phyloP scores from a whole-genome alignment of 2,329 filamentous ascomycete species.

The Pseudogymnoascus sp. region DNA sequence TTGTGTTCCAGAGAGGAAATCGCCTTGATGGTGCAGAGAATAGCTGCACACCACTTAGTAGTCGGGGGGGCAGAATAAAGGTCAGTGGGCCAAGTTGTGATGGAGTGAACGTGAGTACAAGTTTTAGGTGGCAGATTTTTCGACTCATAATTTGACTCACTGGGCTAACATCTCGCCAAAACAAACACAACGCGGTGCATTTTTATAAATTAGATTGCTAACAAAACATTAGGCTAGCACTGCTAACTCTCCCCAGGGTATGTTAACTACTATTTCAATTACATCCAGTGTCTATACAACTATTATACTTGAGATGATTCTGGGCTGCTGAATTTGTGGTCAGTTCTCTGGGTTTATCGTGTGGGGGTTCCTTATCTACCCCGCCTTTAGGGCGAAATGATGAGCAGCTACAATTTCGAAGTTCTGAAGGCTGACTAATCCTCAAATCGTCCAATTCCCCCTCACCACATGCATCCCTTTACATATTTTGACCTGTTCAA shows the following conservation, averaged over 20 bases:
- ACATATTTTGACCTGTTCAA: neutral
- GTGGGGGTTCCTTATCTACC: conserved; percentile 7
- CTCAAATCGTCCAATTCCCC: neutral
- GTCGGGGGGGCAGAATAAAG: neutral
- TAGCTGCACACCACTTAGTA: neutral
- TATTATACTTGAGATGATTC: neutral
- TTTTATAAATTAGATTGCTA: neutral
- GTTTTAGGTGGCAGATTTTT: conserved; percentile 6
- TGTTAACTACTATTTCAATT: neutral
- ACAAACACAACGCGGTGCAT: neutral
- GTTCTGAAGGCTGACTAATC: neutral
- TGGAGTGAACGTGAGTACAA: neutral
- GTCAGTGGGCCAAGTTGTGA: conserved; percentile 2
- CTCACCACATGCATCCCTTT: neutral
- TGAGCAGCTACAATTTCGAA: neutral
- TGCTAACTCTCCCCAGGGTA: no score
- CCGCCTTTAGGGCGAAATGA: conserved; percentile 5
- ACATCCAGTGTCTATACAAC: neutral
- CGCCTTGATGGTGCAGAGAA: neutral
- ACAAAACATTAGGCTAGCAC: neutral
- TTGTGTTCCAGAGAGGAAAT: neutral
- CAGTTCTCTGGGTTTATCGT: conserved; percentile 1
- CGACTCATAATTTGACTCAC: neutral
- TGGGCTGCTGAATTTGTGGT: neutral
- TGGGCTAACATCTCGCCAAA: neutral